Evolutionary conservation across 371 early-diverging fungal species (phyloP), one percentile per base, ranked within the genome.

Genomic region (Apophysomyces elegans): DNA sequence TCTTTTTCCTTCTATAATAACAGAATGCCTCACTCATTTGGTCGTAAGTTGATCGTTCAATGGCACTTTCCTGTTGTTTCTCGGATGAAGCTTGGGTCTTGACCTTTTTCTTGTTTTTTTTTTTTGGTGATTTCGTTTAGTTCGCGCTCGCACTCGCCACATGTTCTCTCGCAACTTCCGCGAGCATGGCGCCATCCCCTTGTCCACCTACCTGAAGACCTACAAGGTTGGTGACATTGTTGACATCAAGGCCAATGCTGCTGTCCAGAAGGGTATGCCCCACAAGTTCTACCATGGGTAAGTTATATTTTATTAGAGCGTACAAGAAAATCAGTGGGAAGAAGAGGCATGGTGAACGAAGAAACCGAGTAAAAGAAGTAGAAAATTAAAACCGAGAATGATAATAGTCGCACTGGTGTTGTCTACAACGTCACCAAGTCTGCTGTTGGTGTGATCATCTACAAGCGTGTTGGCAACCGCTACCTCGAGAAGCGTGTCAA

Each of bases 231-330:
- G 72, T 44, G 72, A 72, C 60, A 72, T 72, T 65, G 72, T 72
- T 58, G 72, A 72, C 62, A 72, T 72, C 59, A 72, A 72, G 72
- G 72, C 81, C 74, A 84, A 87, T 73, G 87, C 84, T 77, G 95
- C 99, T 71, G 87, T 99, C 78, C 99, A 99, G 85, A 99, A 98
- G 94, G 99, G 99, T 85, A 97, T 99, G 99, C 99, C 99, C 77
- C 99, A 99, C 96, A 99, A 99, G 91, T 99, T 92, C 94, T 99
- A 98, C 93, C 99, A 99, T 86, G 99, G 99, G 88, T 92, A 88
- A 76, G 81, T 75, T 56, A 32, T 32, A 26, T 38, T 56, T 14
- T 58, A n/a, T 64, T 64, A 26, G 32, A 26, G 2, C 32, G 32
- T 26, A 26, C 32, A 26, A 26, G 2, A 26, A 2, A 26, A 26